Percentiles rank a stretch among this genome's conserved stretches.
Conservation (phyloP, 1,284 basidiomycete genomes). For the Gomphus bonarii region DNA sequence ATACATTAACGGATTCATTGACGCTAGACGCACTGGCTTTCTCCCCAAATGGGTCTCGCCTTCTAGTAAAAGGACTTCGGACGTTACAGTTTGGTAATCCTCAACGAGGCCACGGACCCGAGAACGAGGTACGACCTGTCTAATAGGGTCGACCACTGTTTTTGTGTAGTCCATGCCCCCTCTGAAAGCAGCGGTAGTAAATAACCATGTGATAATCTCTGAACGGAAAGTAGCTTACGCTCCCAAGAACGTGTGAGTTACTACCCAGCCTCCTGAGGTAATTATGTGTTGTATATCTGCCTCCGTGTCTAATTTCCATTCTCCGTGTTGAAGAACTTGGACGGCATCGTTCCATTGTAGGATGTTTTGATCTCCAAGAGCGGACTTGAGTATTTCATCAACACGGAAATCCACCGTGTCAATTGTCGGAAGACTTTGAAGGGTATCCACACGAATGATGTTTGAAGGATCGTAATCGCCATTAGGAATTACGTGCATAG, state of each 20-base stretch:
- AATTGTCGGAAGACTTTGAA: conserved; percentile 20
- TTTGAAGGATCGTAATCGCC: conserved; percentile 26
- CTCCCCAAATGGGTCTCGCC: conserved; percentile 31
- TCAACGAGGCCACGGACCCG: conserved; percentile 28
- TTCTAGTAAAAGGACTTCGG: conserved; percentile 28
- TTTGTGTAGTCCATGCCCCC: conserved; percentile 30
- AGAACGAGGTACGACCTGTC: conserved; percentile 25
- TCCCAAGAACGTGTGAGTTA: conserved; percentile 27
- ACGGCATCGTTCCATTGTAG: conserved; percentile 24
- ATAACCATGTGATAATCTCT: neutral
- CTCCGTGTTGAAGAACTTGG: conserved; percentile 12
- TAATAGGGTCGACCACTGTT: conserved; percentile 26
- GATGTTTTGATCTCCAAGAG: conserved; percentile 14
- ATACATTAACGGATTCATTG: no score
- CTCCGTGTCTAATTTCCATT: conserved; percentile 17
- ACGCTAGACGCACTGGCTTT: conserved; percentile 27
- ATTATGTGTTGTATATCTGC: conserved; percentile 24
- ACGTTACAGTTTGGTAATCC: conserved; percentile 26
- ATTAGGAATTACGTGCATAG: conserved; percentile 28
- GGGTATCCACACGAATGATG: conserved; percentile 26
- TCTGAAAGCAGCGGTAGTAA: conserved; percentile 17
- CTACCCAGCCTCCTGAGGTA: conserved; percentile 26
- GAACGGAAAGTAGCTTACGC: conserved; percentile 21
- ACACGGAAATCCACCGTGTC: conserved; percentile 15
- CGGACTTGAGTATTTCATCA: conserved; percentile 14